Conservation (phyloP, 768 basidiomycete species). For the Lentinula boryana region DNA sequence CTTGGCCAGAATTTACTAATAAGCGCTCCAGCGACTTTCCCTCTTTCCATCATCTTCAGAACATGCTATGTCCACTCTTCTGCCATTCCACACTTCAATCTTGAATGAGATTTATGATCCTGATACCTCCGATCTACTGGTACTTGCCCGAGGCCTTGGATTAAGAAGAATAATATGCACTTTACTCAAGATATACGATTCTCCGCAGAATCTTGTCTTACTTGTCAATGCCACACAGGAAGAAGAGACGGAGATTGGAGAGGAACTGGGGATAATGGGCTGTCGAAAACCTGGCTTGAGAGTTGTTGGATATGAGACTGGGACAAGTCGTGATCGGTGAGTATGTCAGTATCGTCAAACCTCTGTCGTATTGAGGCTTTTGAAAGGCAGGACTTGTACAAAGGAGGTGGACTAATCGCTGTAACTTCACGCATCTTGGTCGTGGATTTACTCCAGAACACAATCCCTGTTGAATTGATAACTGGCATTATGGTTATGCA, state of each 20-base stretch:
- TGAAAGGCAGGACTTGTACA: slow-evolving; percentile 76
- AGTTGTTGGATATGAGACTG: slow-evolving; percentile 77
- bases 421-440: slow-evolving; percentile 93
- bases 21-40: no score
- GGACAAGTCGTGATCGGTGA: slow-evolving; percentile 63
- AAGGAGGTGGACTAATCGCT: slow-evolving; percentile 81
- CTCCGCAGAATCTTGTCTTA: slow-evolving; percentile 75
- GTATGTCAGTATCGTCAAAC: slow-evolving; percentile 13
- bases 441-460: slow-evolving; percentile 87
- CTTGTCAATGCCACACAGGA: slow-evolving; percentile 80
- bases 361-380: no score
- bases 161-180: slow-evolving; percentile 79
- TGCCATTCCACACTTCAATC: slow-evolving; percentile 65
- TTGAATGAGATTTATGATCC: slow-evolving; percentile 70
- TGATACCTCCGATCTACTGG: slow-evolving; percentile 60
- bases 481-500: slow-evolving; percentile 89
- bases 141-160: slow-evolving; percentile 89
- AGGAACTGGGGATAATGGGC: slow-evolving; percentile 90
- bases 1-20: no score
- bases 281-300: slow-evolving; percentile 82
- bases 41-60: neutral
- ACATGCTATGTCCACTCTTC: slow-evolving; percentile 37
- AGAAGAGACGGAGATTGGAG: slow-evolving; percentile 88
- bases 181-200: slow-evolving; percentile 89
- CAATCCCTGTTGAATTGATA: slow-evolving; percentile 80